These are phyloP conservation scores for Quercus gilva DNA, from an alignment of 306 rosid genomes.

Conservation along the genomic window DNA sequence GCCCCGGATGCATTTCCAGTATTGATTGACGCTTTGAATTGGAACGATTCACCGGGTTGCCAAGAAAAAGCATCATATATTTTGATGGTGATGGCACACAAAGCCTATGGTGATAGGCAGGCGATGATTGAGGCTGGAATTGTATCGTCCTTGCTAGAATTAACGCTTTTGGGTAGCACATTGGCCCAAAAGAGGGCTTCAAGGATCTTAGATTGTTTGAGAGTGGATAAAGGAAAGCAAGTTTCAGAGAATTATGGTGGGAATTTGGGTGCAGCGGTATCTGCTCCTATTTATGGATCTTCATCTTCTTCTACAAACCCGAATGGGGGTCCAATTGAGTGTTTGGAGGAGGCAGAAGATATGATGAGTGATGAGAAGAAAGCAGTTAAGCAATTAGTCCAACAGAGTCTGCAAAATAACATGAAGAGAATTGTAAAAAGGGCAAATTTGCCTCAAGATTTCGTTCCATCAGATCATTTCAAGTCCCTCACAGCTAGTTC, in stretches of 20 bases:
- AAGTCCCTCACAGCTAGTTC: conserved; percentile 75
- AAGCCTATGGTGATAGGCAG: conserved; percentile 71
- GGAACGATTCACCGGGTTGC: conserved; percentile 88
- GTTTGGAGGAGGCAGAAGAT: conserved; percentile 51
- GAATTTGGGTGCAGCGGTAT: conserved; percentile 50
- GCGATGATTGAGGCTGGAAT: conserved; percentile 92
- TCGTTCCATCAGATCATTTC: conserved; percentile 66
- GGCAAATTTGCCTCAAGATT: conserved; percentile 90
- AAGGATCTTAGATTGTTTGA: conserved; percentile 76
- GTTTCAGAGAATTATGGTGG: conserved; percentile 53
- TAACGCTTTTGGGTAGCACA: conserved; percentile 81
- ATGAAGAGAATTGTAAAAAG: conserved; percentile 92
- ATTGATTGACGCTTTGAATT: conserved; percentile 70
- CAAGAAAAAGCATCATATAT: conserved; percentile 91
- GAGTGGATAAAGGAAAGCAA: conserved; percentile 77
- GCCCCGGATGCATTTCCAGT: conserved; percentile 48
- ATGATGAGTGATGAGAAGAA: conserved; percentile 88
- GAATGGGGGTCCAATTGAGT: conserved; percentile 35
- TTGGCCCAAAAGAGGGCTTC: conserved; percentile 98
- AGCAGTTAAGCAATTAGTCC: conserved; percentile 91
- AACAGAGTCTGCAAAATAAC: conserved; percentile 88
- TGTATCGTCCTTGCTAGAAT: conserved; percentile 73
- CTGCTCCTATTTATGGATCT: conserved; percentile 77
- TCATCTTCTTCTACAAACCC: conserved; percentile 54
- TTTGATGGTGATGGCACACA: conserved; percentile 95